These are phyloP conservation scores for Stephania cephalantha DNA, from an alignment of 164 flowering plant genomes.

Conservation along the genomic window DNA sequence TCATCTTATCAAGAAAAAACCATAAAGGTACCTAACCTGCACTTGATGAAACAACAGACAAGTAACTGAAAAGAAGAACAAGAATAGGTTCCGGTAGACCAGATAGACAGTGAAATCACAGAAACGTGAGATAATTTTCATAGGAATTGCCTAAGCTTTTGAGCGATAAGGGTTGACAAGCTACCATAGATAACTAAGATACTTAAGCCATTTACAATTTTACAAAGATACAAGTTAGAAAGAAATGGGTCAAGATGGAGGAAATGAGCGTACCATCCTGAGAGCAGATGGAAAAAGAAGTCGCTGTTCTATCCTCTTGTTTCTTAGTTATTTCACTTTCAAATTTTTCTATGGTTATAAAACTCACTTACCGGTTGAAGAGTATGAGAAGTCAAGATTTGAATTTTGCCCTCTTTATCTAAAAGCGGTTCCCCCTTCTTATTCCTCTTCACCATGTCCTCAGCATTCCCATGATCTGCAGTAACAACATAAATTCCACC, in stretches of 20 bases:
- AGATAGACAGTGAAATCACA: no score
- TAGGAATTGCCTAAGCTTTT: no score
- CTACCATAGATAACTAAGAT: no score
- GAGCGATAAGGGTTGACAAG: no score
- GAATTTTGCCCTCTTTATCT: conserved; percentile 78
- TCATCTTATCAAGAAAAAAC: no score
- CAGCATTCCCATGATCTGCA: conserved; percentile 98
- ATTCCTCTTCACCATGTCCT: conserved; percentile 96
- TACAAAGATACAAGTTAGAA: background rate
- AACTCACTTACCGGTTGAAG: conserved; percentile 68
- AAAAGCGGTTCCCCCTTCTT: conserved; percentile 73
- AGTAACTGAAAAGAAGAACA: no score
- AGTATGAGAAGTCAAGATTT: conserved; percentile 93
- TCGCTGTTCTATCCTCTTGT: background rate
- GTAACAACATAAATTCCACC: conserved; percentile 92
- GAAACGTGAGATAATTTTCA: no score
- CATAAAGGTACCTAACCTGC: no score
- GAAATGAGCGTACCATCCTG: background rate
- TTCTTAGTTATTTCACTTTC: background rate
- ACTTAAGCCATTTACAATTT: background rate
- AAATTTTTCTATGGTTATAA: background rate
- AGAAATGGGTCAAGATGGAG: background rate
- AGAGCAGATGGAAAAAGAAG: background rate
- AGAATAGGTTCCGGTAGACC: no score
- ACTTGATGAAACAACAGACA: no score